These are phyloP conservation scores for Naganishia randhawae DNA, from an alignment of 768 basidiomycete genomes.

Conservation along the genomic window DNA sequence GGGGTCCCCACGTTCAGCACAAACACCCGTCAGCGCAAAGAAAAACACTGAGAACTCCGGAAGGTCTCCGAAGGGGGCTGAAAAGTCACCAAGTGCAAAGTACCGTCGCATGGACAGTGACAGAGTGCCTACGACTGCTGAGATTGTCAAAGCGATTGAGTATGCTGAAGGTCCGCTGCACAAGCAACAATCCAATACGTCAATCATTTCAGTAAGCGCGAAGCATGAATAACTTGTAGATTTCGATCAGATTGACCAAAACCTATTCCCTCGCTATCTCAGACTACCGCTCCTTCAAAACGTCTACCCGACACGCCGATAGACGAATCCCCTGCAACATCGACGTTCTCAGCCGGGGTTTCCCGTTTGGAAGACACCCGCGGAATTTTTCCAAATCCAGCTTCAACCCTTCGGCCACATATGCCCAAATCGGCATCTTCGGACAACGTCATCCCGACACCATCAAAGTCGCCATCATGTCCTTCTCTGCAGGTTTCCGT, in stretches of 20 bases:
- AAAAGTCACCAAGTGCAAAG: neutral
- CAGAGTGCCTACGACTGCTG: neutral
- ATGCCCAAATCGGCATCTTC: neutral
- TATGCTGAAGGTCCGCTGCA: neutral
- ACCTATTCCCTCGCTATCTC: neutral
- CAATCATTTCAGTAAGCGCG: neutral
- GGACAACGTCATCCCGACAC: neutral
- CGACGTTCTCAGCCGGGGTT: neutral
- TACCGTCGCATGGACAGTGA: neutral
- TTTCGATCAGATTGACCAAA: neutral
- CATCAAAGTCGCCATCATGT: conserved; percentile 3
- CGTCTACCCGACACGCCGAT: conserved; percentile 14
- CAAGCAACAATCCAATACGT: neutral
- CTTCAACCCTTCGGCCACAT: neutral
- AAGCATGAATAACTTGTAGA: neutral
- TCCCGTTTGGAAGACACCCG: conserved; percentile 7
- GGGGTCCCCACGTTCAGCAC: neutral
- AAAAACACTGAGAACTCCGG: too few species aligned
- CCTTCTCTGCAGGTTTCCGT: neutral
- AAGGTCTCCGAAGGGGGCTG: neutral
- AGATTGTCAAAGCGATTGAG: neutral
- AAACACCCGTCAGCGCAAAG: neutral
- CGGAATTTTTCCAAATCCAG: neutral
- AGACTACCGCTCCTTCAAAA: conserved; percentile 1
- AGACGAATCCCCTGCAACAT: conserved; percentile 15